phyloP scores from a whole-genome alignment of 2,329 filamentous ascomycete genomes.

The Colletotrichum abscissum region DNA sequence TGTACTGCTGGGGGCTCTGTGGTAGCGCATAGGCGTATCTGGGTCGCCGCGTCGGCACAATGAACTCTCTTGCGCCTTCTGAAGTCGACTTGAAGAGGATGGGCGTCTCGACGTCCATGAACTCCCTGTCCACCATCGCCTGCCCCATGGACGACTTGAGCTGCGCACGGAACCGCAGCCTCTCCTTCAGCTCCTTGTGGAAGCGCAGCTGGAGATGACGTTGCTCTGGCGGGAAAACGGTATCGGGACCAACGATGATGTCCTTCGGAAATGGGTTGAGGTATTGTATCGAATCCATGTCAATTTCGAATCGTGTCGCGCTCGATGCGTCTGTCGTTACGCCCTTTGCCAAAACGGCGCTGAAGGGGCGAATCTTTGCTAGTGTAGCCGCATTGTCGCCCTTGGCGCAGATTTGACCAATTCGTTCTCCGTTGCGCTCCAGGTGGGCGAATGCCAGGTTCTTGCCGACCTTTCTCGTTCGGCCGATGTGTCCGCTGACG shows the following conservation, averaged over 20 bases:
- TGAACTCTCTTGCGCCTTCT: conserved; percentile 92
- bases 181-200: conserved; percentile 71
- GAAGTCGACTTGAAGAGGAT: conserved; percentile 97
- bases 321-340: conserved; percentile 20
- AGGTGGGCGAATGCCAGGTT: conserved; percentile 77
- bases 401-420: conserved; percentile 59
- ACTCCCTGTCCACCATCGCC: conserved; percentile 66
- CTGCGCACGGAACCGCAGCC: conserved; percentile 77
- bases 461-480: conserved; percentile 74
- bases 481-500: conserved; percentile 79
- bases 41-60: conserved; percentile 84
- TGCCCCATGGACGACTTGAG: conserved; percentile 65
- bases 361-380: conserved; percentile 59
- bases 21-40: conserved; percentile 90
- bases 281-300: conserved; percentile 69
- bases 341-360: conserved; percentile 63
- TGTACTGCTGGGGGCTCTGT: conserved; percentile 98
- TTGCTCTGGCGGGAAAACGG: conserved; percentile 78
- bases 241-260: conserved; percentile 80
- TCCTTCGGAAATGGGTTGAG: conserved; percentile 81
- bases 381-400: conserved; percentile 53
- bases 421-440: conserved; percentile 46
- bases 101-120: conserved; percentile 89
- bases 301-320: conserved; percentile 63
- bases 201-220: conserved; percentile 90